Evolutionary conservation across 176 grass and related monocot genomes (phyloP).

Genomic region (Aegilops longissima): DNA sequence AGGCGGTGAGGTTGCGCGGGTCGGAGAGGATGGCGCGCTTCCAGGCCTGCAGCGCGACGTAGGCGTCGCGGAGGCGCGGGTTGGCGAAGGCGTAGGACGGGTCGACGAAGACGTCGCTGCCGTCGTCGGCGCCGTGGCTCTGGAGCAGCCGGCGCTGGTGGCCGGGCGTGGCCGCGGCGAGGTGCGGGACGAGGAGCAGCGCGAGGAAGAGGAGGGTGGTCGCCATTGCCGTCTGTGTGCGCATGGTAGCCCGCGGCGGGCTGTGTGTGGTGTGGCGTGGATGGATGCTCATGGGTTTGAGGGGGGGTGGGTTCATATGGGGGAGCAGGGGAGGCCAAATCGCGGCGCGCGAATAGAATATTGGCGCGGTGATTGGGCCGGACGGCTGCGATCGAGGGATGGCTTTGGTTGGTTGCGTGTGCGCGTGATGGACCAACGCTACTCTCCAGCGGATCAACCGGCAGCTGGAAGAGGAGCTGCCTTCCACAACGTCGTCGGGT

Average conservation of each 20-base stretch:
- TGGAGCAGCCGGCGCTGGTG: slow-evolving; percentile 47
- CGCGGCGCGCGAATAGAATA: slow-evolving; percentile 23
- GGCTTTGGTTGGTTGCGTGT: slow-evolving; percentile 27
- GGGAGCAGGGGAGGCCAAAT: background rate
- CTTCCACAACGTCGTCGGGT: no score
- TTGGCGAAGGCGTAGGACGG: slow-evolving; percentile 61
- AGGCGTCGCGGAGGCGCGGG: slow-evolving; percentile 59
- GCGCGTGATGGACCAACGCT: slow-evolving; percentile 22
- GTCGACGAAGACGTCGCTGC: slow-evolving; percentile 32
- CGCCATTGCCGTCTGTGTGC: slow-evolving; percentile 33
- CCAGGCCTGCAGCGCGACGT: slow-evolving; percentile 81
- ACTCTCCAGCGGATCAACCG: no score
- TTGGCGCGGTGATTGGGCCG: background rate
- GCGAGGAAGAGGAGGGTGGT: slow-evolving; percentile 9
- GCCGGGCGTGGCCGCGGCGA: background rate
- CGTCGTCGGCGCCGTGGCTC: slow-evolving; percentile 13
- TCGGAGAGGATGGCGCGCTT: slow-evolving; percentile 81
- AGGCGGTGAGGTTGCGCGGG: slow-evolving; percentile 66
- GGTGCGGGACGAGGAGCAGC: slow-evolving; percentile 27
- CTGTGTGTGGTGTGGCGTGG: background rate
- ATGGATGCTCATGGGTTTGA: background rate
- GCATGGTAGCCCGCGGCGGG: slow-evolving; percentile 36
- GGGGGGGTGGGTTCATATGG: background rate
- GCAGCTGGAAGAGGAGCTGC: no score
- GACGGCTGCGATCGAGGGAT: slow-evolving; percentile 19